Base-by-base conservation (phyloP, 163 green algal genomes). In the Chlamydomonas reinhardtii region DNA sequence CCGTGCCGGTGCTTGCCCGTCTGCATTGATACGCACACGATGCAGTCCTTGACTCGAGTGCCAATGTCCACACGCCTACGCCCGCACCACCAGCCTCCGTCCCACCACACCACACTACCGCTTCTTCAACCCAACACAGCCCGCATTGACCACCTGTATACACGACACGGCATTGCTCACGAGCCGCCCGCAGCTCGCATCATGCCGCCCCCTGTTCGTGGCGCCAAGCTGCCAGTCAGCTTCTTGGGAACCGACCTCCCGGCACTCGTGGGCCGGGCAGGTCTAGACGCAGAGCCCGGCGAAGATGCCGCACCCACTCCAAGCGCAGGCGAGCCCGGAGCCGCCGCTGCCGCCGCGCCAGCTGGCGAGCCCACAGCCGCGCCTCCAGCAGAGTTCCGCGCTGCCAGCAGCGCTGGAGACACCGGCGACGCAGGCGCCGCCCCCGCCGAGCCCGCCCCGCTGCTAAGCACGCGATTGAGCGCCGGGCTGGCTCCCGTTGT, bases 171-270 rank as follows among this genome's bases (percentile, higher is more conserved):
- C n/a, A n/a, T n/a, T n/a, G 39, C 48, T 56, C 48, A 85, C n/a
- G 77, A 70, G 0, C 80, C 80, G 8, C 70, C 80, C 0, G 70
- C 80, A 2, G 69, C 27, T 22, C 79, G 70, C 80, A 86, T 86
- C 70, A 65, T 80, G 9, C 80, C 80, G 48, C 48, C 48, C 11
- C 80, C 80, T 0, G 80, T 86, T 19, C 80, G 59, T 9, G 80
- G 80, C 27, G 69, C 56, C 31, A 85, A 16, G 32, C 39, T 72
- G 16, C 48, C 31, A 2, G 68, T 29, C 54, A 86, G 69, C 80
- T 65, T 73, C 25, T 71, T 59, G 0, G 80, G 80, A 5, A 56
- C 35, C 31, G 35, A 8, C 8, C 69, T 54, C 29, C 80, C 80
- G 27, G 80, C 80, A 17, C 80, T 86, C 12, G 8, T 52, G 2